Conservation (phyloP, 345 rosid genomes). For the Excoecaria cochinchinensis region DNA sequence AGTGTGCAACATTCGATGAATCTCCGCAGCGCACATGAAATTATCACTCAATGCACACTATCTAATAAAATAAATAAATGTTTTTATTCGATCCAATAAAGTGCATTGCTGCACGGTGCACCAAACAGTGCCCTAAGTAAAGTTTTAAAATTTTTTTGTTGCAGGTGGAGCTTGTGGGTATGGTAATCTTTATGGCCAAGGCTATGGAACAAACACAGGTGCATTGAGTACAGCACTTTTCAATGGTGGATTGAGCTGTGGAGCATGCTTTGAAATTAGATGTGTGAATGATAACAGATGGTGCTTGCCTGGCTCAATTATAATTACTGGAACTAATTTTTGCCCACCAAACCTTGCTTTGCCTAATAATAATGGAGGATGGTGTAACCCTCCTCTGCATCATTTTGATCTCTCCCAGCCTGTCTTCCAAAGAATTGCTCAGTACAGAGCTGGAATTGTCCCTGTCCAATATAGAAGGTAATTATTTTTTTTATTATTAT, state of each 20-base stretch:
- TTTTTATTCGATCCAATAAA: no score
- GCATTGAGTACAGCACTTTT: slow-evolving; percentile 16
- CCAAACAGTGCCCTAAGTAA: no score
- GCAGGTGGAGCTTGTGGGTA: slow-evolving; percentile 17
- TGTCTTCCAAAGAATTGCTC: slow-evolving; percentile 14
- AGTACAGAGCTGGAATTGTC: slow-evolving; percentile 15
- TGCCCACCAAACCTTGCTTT: slow-evolving; percentile 14
- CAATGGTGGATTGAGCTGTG: slow-evolving; percentile 7
- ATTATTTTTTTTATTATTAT: no score
- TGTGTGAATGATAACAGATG: slow-evolving; percentile 2
- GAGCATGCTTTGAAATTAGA: slow-evolving; percentile 13
- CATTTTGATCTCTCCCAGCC: slow-evolving; percentile 19
- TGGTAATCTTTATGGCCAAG: slow-evolving; percentile 14
- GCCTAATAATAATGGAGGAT: slow-evolving; percentile 12
- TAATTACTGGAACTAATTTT: slow-evolving; percentile 15
- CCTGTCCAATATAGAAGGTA: slow-evolving; percentile 17
- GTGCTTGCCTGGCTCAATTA: slow-evolving; percentile 10
- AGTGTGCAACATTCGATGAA: no score
- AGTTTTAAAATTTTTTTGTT: no score
- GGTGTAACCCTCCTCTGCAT: slow-evolving; percentile 17
- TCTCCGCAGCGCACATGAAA: no score
- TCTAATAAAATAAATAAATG: no score
- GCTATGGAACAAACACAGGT: slow-evolving; percentile 14
- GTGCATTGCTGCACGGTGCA: no score
- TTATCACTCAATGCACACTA: no score